Percentiles rank a stretch among this genome's conserved stretches.
Evolutionary conservation across 495 filamentous ascomycete genomes (phyloP).

Genomic region (Melanomma pulvis-pyrius): DNA sequence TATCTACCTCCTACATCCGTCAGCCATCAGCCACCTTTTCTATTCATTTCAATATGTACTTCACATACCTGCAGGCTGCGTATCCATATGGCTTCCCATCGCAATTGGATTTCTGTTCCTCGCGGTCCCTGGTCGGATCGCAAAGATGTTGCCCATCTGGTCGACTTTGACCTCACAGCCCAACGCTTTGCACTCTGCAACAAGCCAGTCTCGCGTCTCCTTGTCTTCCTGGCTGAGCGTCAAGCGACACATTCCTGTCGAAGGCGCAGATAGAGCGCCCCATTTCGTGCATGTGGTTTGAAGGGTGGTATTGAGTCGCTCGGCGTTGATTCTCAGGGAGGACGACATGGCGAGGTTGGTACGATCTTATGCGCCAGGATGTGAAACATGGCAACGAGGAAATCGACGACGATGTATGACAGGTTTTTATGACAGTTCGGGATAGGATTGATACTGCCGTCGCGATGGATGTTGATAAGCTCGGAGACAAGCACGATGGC

Average conservation of each 20-base stretch:
- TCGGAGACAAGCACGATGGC: slow-evolving; percentile 6
- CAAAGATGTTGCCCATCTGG: slow-evolving; percentile 42
- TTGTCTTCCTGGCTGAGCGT: slow-evolving; percentile 34
- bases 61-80: slow-evolving; percentile 36
- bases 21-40: neutral
- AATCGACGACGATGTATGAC: slow-evolving; percentile 1
- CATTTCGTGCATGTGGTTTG: slow-evolving; percentile 32
- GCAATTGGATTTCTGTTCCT: slow-evolving; percentile 43
- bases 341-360: slow-evolving; percentile 1
- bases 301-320: slow-evolving; percentile 26
- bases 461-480: neutral
- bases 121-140: slow-evolving; percentile 26
- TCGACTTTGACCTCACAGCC: slow-evolving; percentile 36
- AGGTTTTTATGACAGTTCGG: slow-evolving; percentile 11
- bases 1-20: slow-evolving; percentile 36
- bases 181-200: slow-evolving; percentile 23
- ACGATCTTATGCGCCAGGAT: neutral
- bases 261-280: slow-evolving; percentile 27
- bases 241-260: slow-evolving; percentile 37
- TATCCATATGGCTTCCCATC: slow-evolving; percentile 55
- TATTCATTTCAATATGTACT: neutral
- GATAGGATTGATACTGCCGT: neutral
- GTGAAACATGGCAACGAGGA: neutral
- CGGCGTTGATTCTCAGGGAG: slow-evolving; percentile 31
- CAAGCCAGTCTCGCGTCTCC: slow-evolving; percentile 35